Percentiles rank a stretch among this genome's conserved stretches.
phyloP scores from a whole-genome alignment of 2,329 filamentous ascomycete genomes.

The Teratosphaeria zuluensis region DNA sequence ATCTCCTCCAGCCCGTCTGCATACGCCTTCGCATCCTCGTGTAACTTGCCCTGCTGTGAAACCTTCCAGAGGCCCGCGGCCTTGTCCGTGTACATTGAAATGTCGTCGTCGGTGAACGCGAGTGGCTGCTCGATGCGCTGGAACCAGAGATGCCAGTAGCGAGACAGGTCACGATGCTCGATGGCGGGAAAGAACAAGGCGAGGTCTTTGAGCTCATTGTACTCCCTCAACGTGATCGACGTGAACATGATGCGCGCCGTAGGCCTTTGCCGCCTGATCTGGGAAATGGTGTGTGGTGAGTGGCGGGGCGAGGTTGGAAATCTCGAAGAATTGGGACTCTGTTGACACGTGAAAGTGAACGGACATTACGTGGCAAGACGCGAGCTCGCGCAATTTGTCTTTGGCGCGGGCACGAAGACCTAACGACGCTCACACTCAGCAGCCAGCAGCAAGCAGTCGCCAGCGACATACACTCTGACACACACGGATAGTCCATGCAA shows the following conservation, averaged over 20 bases:
- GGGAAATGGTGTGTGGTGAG: background rate
- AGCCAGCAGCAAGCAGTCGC: too few relatives aligned
- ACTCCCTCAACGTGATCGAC: background rate
- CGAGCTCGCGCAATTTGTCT: background rate
- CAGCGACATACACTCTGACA: too few relatives aligned
- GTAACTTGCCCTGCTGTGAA: background rate
- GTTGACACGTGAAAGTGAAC: background rate
- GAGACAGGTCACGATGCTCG: background rate
- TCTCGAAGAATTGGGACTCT: background rate
- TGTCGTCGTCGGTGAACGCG: background rate
- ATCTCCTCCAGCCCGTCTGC: background rate
- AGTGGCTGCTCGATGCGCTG: background rate
- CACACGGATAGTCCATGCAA: too few relatives aligned
- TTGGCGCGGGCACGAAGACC: too few relatives aligned
- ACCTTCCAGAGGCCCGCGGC: background rate
- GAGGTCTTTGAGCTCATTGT: background rate
- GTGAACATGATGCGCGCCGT: background rate
- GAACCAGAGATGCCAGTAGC: background rate
- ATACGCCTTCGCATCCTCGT: background rate
- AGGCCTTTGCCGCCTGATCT: background rate
- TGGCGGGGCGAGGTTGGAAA: background rate
- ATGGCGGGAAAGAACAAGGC: background rate
- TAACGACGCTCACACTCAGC: too few relatives aligned
- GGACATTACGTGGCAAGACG: background rate
- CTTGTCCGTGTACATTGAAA: background rate